Evolutionary conservation across 768 basidiomycete genomes (phyloP), one percentile per base, ranked within the genome.

Genomic region (Mycena alexandri): DNA sequence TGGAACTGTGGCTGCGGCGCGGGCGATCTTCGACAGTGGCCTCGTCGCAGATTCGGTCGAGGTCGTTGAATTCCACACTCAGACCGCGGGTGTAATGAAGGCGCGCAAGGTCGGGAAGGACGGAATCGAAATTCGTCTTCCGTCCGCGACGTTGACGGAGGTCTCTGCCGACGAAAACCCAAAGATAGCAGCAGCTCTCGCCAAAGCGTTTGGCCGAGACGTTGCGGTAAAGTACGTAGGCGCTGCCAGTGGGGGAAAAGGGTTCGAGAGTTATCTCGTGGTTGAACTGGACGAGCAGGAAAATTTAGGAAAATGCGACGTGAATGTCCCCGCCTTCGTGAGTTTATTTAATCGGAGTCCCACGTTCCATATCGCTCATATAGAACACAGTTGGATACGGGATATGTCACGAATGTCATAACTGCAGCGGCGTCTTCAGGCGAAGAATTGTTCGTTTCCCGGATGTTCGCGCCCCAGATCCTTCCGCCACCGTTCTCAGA

Each of bases 381-480:
- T 38, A 4, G 16, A n/a, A 29, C 36, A 36, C 57, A 83, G 82
- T 55, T 68, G 12, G 76, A 72, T 29, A 81, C 79, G 38, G 82
- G 80, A 2, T 82, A 77, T 60, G 1, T 21, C 1, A 72, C 79
- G 21, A 81, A 85, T 65, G 70, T 83, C 17, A 68, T 87, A 25
- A 86, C 87, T 0, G 77, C 78, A 33, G 64, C 69, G 29, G 73
- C 77, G 70, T 33, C 72, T 72, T 7, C 69, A 78, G 13, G 79
- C 78, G 61, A 58, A 25, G 67, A 33, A 56, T 71, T 70, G 17
- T 89, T 86, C 74, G 75, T 82, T 22, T 86, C 87, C 9, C 80
- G 88, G 6, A 83, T 87, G 80, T 87, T 89, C 69, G 76, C 82
- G 7, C 85, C 84, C 9, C 55, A 51, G 1, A 33, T 63, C 10